phyloP scores from a whole-genome alignment of 108 stramenopile species.

The Cyclostephanos invisitatus region DNA sequence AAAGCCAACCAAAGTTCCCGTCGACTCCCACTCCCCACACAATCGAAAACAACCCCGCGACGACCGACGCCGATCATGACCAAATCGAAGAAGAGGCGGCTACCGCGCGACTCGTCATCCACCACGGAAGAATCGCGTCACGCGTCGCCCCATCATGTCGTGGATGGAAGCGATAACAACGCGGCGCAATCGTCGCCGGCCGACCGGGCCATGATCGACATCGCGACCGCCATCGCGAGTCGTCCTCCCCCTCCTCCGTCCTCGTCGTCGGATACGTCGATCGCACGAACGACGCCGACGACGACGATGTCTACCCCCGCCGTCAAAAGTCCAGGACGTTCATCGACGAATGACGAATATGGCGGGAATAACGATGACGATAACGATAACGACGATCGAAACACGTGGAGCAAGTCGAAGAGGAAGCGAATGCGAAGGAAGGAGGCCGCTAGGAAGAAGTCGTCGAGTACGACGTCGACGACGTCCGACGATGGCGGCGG shows the following conservation, averaged over 20 bases:
- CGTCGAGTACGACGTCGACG: background rate
- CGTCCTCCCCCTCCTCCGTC: too few species aligned
- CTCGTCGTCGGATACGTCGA: too few species aligned
- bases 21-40: background rate
- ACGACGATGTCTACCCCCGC: too few species aligned
- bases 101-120: background rate
- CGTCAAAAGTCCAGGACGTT: too few species aligned
- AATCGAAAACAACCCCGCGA: background rate
- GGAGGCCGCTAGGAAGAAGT: conserved; percentile 30
- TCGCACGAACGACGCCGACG: too few species aligned
- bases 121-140: too few species aligned
- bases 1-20: background rate
- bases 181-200: background rate
- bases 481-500: background rate
- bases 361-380: background rate
- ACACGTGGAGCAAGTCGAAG: conserved; percentile 48
- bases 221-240: background rate
- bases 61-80: too few species aligned
- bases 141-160: too few species aligned
- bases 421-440: conserved; percentile 49
- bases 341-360: background rate
- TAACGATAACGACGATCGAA: conserved; percentile 16
- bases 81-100: conserved; percentile 1
- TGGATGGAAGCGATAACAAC: conserved; percentile 4
- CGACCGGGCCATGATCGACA: too few species aligned